Base-by-base conservation (phyloP, 805 yeast genomes). In the Isabelozyma rhagii region DNA sequence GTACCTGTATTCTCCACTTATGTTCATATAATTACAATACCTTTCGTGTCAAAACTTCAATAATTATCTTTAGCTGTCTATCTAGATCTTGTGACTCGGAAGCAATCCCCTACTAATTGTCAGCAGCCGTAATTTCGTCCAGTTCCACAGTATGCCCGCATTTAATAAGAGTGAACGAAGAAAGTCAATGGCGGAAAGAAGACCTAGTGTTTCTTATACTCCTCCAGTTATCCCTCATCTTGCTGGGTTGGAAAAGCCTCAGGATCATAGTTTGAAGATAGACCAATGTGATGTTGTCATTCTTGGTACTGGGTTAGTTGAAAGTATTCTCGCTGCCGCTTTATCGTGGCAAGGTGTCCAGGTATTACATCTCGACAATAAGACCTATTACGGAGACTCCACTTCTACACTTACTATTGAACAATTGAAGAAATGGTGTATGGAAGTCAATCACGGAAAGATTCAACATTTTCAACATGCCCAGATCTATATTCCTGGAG, bases 281-380 rank as follows among this genome's bases (percentile, higher is more conserved):
- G 74, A 71, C 53, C 67, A 66, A 38, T 89, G 90, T 57, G 99
- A 94, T 63, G 96, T 94, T 11, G 76, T 94, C 29, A 87, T 94
- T 49, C 82, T 87, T 55, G 99, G 99, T 38, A 93, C 99, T 0
- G 98, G 98, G 3, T 75, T 94, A 41, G 85, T 84, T 2, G 97
- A 94, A 66, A 82, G 90, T 56, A 84, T 94, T 10, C 69, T 91
- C 45, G 97, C 98, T 0, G 96, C 97, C 10, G 93, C 97, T 0
- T 75, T 94, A 44, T 87, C 97, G 10, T 94, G 99, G 98, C 97
- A 90, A 59, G 99, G 99, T n/a, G 83, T 94, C n/a, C 83, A 80
- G 55, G 97, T 94, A 8, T 72, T 94, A 42, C 99, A 94, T 63
- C 82, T 94, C 29, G 99, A 94, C 66, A 75, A 83, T 41, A 87